Conservation (phyloP, 1,284 basidiomycete genomes). For the Sanguinoderma infundibulare region DNA sequence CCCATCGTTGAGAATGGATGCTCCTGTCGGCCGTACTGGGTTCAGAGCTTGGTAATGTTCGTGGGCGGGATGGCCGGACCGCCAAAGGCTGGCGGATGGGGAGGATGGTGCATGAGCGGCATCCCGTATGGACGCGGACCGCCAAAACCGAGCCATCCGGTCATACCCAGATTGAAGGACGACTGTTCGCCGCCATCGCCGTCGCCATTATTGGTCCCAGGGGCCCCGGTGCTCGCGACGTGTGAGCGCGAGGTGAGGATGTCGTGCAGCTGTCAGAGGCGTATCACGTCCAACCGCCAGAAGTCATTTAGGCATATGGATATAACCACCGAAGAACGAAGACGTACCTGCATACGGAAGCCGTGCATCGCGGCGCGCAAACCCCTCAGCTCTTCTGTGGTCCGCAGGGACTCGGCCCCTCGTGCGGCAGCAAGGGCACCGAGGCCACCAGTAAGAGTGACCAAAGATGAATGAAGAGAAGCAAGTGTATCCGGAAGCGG, state of each 20-base stretch:
- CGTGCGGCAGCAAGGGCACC: conserved; percentile 29
- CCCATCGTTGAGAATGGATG: no score
- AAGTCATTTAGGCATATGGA: neutral
- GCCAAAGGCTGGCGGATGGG: conserved; percentile 12
- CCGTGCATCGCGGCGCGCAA: conserved; percentile 78
- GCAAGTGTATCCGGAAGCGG: conserved; percentile 63
- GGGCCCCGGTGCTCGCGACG: neutral
- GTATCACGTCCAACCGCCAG: neutral
- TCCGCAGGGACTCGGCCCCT: conserved; percentile 65
- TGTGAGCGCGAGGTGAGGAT: conserved; percentile 22
- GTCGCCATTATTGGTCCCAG: conserved; percentile 4
- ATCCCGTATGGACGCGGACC: conserved; percentile 19
- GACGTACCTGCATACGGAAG: conserved; percentile 74
- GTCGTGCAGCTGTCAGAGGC: conserved; percentile 20
- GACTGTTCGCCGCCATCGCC: conserved; percentile 7
- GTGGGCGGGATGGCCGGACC: conserved; percentile 14
- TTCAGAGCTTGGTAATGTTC: conserved; percentile 25
- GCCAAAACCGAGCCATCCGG: conserved; percentile 20
- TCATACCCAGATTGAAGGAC: conserved; percentile 11
- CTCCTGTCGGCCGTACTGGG: neutral
- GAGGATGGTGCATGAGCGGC: conserved; percentile 9
- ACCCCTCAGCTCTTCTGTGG: conserved; percentile 78
- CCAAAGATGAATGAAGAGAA: conserved; percentile 63
- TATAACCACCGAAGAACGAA: neutral
- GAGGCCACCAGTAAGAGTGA: conserved; percentile 54